Percentiles rank a stretch among this genome's conserved stretches.
phyloP scores from a whole-genome alignment of 257 asterid species.

The Primulina eburnea region DNA sequence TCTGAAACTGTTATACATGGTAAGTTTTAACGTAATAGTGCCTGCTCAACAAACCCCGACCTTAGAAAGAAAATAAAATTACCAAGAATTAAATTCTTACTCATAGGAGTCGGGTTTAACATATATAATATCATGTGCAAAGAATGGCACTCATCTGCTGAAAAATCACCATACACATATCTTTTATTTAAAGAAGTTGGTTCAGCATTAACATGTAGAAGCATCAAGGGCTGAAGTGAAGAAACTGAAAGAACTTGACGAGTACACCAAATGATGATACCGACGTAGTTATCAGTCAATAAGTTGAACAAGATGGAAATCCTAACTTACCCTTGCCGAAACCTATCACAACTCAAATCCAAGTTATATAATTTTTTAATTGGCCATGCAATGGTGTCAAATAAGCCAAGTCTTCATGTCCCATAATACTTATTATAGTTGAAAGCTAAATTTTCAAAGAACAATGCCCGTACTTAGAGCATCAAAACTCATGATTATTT shows the following conservation, averaged over 20 bases:
- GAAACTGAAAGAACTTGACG: not conserved
- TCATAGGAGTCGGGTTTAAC: not conserved
- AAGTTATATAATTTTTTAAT: not conserved
- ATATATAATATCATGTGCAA: not conserved
- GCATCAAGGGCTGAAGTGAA: not conserved
- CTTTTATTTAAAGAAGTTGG: not conserved
- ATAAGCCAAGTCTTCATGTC: not conserved
- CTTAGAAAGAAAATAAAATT: conserved; percentile 6
- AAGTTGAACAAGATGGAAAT: not conserved
- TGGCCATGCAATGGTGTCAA: not conserved
- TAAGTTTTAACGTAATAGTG: not conserved
- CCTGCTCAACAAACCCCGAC: not conserved
- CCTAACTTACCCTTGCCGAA: not conserved
- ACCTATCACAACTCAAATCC: not conserved
- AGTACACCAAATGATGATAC: conserved; percentile 9
- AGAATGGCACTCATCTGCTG: not conserved
- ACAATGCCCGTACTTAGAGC: not conserved
- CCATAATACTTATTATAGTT: not conserved
- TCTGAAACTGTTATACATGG: not conserved
- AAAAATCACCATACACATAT: not conserved
- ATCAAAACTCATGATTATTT: not conserved
- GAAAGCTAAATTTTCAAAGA: not conserved
- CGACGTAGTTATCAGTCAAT: conserved; percentile 1
- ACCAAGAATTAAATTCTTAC: not conserved
- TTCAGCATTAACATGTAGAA: not conserved